Percentiles rank a stretch among this genome's conserved stretches.
These are phyloP conservation scores for Combretum micranthum DNA, from an alignment of 345 rosid species.

Conservation along the genomic window DNA sequence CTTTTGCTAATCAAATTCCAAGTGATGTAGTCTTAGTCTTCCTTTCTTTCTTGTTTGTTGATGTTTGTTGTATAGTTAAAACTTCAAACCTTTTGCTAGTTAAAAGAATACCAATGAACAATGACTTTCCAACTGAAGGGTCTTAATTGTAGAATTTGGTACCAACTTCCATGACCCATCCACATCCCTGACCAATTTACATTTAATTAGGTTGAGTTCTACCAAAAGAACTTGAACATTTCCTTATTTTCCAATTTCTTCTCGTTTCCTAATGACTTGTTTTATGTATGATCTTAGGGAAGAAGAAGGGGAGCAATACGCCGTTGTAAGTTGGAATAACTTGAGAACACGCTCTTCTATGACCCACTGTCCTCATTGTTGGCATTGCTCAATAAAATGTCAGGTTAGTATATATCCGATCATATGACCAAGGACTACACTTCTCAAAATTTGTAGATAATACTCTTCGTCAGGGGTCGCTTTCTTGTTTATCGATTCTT, in stretches of 20 bases:
- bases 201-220: not conserved
- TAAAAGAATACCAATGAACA: not conserved
- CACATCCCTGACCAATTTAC: not conserved
- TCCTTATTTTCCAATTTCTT: constrained; percentile 46
- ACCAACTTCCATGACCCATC: not conserved
- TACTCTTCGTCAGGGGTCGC: constrained; percentile 53
- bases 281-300: constrained; percentile 69
- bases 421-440: constrained; percentile 59
- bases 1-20: too few species aligned
- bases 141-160: not conserved
- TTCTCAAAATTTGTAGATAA: constrained; percentile 59
- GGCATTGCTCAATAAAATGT: constrained; percentile 32
- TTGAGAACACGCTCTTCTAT: constrained; percentile 58
- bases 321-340: constrained; percentile 74
- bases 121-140: not conserved
- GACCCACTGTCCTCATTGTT: constrained; percentile 16
- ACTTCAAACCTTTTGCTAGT: constrained; percentile 2
- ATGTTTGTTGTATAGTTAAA: constrained; percentile 12
- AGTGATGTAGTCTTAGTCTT: too few species aligned
- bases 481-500: constrained; percentile 53
- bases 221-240: not conserved
- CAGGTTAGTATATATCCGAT: constrained; percentile 69
- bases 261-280: constrained; percentile 61
- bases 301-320: constrained; percentile 88
- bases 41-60: constrained; percentile 3